Conservation (phyloP, 2,329 filamentous ascomycete species). For the Achaetomium macrosporum region DNA sequence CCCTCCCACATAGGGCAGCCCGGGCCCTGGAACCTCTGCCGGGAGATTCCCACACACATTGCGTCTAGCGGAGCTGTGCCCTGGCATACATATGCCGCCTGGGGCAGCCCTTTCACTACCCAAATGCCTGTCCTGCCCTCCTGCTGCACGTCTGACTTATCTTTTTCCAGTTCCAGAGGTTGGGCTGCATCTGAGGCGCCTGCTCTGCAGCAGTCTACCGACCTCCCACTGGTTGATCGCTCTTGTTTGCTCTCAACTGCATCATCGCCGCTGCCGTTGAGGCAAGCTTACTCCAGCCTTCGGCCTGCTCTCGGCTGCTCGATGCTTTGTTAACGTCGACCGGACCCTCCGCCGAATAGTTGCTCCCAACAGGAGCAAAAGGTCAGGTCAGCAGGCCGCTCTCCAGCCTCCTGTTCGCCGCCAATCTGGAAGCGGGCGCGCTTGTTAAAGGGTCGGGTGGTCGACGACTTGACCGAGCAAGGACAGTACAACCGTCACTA, state of each 20-base stretch:
- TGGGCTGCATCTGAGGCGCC: conserved; percentile 30
- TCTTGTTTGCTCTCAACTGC: conserved; percentile 24
- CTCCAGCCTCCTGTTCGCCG: no score
- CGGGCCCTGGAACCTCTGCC: conserved; percentile 31
- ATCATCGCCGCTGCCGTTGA: conserved; percentile 10
- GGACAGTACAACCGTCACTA: no score
- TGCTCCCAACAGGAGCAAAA: no score
- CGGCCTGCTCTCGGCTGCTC: neutral
- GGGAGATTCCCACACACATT: conserved; percentile 20
- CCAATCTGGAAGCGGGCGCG: no score
- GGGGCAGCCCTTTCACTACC: conserved; percentile 25
- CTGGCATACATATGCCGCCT: conserved; percentile 31
- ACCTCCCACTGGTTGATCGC: conserved; percentile 23
- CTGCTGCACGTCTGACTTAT: conserved; percentile 27
- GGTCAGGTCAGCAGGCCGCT: no score
- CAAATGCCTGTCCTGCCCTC: conserved; percentile 16
- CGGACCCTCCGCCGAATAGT: neutral
- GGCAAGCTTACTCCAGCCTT: conserved; percentile 1
- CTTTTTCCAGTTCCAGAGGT: conserved; percentile 25
- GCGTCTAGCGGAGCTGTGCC: conserved; percentile 31
- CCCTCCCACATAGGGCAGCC: conserved; percentile 20
- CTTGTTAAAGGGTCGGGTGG: no score
- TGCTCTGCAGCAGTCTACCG: conserved; percentile 26
- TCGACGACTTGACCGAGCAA: no score
- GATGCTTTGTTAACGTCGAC: neutral